These are phyloP conservation scores for Hyaloscypha hepaticicola DNA, from an alignment of 495 filamentous ascomycete species.

Conservation along the genomic window DNA sequence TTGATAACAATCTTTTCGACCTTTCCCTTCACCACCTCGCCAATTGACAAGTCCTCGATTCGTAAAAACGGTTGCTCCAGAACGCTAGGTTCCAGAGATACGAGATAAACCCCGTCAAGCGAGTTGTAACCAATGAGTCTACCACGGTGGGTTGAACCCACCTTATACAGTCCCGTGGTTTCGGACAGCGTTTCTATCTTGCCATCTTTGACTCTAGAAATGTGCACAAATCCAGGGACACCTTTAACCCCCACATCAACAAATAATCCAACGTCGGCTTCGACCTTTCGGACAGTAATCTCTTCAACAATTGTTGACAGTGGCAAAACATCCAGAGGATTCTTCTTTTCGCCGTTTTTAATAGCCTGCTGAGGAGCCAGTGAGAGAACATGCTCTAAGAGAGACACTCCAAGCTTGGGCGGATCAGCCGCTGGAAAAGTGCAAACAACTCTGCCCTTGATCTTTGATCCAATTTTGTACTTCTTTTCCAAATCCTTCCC, in stretches of 20 bases:
- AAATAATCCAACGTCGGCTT: slow-evolving; percentile 75
- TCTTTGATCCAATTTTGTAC: slow-evolving; percentile 75
- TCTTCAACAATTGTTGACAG: slow-evolving; percentile 74
- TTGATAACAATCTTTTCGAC: slow-evolving; percentile 82
- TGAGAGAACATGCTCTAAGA: slow-evolving; percentile 78
- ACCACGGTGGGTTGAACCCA: slow-evolving; percentile 73
- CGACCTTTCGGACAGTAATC: slow-evolving; percentile 73
- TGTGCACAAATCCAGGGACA: slow-evolving; percentile 85
- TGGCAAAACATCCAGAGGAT: slow-evolving; percentile 57
- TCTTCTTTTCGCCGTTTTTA: slow-evolving; percentile 40
- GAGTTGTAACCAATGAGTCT: slow-evolving; percentile 83
- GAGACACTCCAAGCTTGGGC: slow-evolving; percentile 80
- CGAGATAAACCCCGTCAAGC: slow-evolving; percentile 80
- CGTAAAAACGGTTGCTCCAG: slow-evolving; percentile 87
- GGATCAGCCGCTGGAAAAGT: slow-evolving; percentile 75
- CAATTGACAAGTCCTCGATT: slow-evolving; percentile 82
- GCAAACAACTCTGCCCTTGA: slow-evolving; percentile 83
- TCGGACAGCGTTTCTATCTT: slow-evolving; percentile 79
- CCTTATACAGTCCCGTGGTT: slow-evolving; percentile 70
- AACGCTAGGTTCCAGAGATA: slow-evolving; percentile 77
- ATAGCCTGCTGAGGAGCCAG: slow-evolving; percentile 43
- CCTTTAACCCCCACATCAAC: slow-evolving; percentile 73
- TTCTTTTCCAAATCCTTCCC: slow-evolving; percentile 67
- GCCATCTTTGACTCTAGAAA: slow-evolving; percentile 82
- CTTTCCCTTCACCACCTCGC: slow-evolving; percentile 77